These are phyloP conservation scores for Endotrypanum monterogeii DNA, from an alignment of 208 protist genomes.

Conservation along the genomic window DNA sequence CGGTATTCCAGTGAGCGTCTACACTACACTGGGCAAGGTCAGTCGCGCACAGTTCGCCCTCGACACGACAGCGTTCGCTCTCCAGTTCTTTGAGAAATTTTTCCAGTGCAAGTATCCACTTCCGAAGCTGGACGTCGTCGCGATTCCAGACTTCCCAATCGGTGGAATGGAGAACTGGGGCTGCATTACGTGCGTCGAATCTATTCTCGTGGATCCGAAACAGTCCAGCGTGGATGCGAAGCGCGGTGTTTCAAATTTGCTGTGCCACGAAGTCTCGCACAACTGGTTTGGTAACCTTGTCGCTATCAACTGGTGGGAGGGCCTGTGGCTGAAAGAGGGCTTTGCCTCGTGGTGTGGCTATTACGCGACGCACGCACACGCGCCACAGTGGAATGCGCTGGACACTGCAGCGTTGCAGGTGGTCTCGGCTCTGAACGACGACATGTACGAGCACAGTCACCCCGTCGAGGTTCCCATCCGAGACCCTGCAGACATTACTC, in stretches of 20 bases:
- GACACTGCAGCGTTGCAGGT: conserved; percentile 80
- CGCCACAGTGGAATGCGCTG: conserved; percentile 90
- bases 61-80: conserved; percentile 62
- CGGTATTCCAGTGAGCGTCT: conserved; percentile 75
- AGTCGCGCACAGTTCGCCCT: conserved; percentile 80
- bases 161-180: conserved; percentile 98
- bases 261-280: conserved; percentile 98
- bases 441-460: conserved; percentile 93
- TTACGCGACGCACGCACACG: conserved; percentile 70
- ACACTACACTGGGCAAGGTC: conserved; percentile 72
- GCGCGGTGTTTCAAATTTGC: conserved; percentile 85
- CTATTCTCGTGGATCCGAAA: conserved; percentile 77
- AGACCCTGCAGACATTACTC: conserved; percentile 92
- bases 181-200: conserved; percentile 94
- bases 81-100: conserved; percentile 89
- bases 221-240: conserved; percentile 57
- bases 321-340: conserved; percentile 99
- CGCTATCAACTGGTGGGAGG: conserved; percentile 98
- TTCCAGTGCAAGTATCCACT: conserved; percentile 94
- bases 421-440: conserved; percentile 76
- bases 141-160: conserved; percentile 95
- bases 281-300: conserved; percentile 99
- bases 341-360: conserved; percentile 98
- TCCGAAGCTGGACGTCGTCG: conserved; percentile 97
- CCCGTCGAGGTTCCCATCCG: conserved; percentile 96